Evolutionary conservation across 164 flowering plant species (phyloP).

Genomic region (Macadamia tetraphylla): DNA sequence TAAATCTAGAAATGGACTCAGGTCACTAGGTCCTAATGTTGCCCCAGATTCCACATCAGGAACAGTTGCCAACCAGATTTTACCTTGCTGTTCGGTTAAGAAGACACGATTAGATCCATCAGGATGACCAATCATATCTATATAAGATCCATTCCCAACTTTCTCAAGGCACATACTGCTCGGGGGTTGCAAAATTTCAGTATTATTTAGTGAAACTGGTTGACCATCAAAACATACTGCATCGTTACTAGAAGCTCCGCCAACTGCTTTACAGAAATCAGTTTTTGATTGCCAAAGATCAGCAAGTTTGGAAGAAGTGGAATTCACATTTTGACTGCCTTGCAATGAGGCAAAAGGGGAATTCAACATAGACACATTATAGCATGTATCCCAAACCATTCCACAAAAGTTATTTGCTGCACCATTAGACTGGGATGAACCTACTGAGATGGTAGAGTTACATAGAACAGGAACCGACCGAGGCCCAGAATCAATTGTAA

Average conservation of each 20-base stretch:
- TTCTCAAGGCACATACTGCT: constrained; percentile 80
- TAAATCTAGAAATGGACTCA: constrained; percentile 71
- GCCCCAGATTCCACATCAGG: constrained; percentile 66
- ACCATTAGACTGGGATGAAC: constrained; percentile 43
- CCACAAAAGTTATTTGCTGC: constrained; percentile 53
- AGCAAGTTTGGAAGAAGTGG: constrained; percentile 49
- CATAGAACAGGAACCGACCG: constrained; percentile 68
- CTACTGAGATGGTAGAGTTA: constrained; percentile 51
- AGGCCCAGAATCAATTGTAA: constrained; percentile 26
- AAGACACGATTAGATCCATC: constrained; percentile 84
- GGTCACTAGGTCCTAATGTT: constrained; percentile 43
- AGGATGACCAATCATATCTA: constrained; percentile 83
- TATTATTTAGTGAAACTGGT: constrained; percentile 42
- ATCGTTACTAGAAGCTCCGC: constrained; percentile 52
- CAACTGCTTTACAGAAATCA: constrained; percentile 72
- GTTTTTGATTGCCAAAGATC: constrained; percentile 68
- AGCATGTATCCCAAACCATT: constrained; percentile 73
- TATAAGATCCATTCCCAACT: constrained; percentile 71
- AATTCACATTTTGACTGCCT: constrained; percentile 38
- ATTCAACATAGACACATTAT: constrained; percentile 50
- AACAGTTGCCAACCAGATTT: constrained; percentile 72
- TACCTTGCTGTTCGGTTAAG: constrained; percentile 66
- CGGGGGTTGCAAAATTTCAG: constrained; percentile 35
- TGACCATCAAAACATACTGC: constrained; percentile 69
- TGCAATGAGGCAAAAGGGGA: constrained; percentile 70